phyloP scores from a whole-genome alignment of 352 stramenopile species.

The Globisporangium irregulare region DNA sequence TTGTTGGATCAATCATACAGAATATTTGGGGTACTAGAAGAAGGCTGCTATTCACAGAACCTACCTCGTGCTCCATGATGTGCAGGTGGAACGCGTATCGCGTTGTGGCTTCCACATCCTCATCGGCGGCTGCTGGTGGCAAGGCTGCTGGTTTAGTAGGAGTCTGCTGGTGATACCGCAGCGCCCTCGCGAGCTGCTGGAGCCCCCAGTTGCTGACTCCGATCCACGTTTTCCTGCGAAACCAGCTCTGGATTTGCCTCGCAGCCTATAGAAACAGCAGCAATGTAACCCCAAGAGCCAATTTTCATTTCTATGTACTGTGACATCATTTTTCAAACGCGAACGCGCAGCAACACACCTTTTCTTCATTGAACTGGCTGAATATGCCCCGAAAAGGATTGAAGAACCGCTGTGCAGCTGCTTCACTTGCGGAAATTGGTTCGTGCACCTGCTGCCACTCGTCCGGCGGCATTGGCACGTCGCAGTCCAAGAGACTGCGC shows the following conservation, averaged over 20 bases:
- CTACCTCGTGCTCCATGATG: slow-evolving; percentile 30
- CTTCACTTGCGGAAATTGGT: neutral
- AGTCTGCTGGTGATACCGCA: slow-evolving; percentile 39
- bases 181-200: slow-evolving; percentile 25
- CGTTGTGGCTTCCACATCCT: slow-evolving; percentile 32
- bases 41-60: neutral
- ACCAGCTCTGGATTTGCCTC: slow-evolving; percentile 46
- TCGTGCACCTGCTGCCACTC: slow-evolving; percentile 30
- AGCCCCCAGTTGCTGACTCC: slow-evolving; percentile 45
- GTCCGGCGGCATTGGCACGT: slow-evolving; percentile 44
- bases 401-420: slow-evolving; percentile 23
- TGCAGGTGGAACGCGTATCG: slow-evolving; percentile 46
- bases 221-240: slow-evolving; percentile 49
- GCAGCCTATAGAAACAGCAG: slow-evolving; percentile 21
- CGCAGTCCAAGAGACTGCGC: slow-evolving; percentile 38
- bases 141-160: slow-evolving; percentile 2
- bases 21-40: neutral
- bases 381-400: slow-evolving; percentile 40
- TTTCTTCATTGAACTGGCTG: slow-evolving; percentile 36
- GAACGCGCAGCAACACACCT: slow-evolving; percentile 7
- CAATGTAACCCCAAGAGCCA: neutral
- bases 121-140: neutral
- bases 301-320: neutral
- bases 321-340: neutral
- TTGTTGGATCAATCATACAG: too few species aligned